Evolutionary conservation across 148 eudicot species (phyloP).

Genomic region (Silene latifolia): DNA sequence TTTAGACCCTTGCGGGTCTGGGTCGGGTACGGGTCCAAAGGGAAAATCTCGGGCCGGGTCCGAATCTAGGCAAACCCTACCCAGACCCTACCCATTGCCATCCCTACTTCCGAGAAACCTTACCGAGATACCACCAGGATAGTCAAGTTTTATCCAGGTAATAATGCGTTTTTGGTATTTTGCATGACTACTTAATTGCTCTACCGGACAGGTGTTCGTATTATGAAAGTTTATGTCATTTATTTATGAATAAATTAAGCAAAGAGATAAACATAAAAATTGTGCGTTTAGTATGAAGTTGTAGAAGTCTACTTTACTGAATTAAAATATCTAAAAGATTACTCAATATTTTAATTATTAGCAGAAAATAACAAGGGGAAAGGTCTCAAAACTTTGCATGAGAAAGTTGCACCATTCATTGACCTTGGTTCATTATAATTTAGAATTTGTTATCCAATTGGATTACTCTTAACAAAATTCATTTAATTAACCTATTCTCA

Average conservation of each 20-base stretch:
- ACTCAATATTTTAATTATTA: too few relatives aligned
- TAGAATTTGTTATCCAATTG: slow-evolving; percentile 10
- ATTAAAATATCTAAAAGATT: too few relatives aligned
- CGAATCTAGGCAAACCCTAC: too few relatives aligned
- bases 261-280: slow-evolving; percentile 27
- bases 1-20: too few relatives aligned
- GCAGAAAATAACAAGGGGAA: neutral
- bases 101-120: too few relatives aligned
- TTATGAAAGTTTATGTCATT: neutral
- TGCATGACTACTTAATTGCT: neutral
- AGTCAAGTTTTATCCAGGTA: too few relatives aligned
- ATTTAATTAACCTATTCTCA: neutral
- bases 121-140: too few relatives aligned
- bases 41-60: too few relatives aligned
- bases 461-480: neutral
- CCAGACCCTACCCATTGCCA: too few relatives aligned
- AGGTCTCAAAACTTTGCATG: neutral
- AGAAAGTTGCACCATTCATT: neutral
- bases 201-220: slow-evolving; percentile 6
- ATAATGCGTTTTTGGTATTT: neutral
- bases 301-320: slow-evolving; percentile 14
- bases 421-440: neutral
- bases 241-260: neutral
- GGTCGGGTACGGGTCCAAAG: too few relatives aligned
- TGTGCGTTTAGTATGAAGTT: neutral